Conservation (phyloP, 2,329 filamentous ascomycete species). For the Sordariomycetes sp. region DNA sequence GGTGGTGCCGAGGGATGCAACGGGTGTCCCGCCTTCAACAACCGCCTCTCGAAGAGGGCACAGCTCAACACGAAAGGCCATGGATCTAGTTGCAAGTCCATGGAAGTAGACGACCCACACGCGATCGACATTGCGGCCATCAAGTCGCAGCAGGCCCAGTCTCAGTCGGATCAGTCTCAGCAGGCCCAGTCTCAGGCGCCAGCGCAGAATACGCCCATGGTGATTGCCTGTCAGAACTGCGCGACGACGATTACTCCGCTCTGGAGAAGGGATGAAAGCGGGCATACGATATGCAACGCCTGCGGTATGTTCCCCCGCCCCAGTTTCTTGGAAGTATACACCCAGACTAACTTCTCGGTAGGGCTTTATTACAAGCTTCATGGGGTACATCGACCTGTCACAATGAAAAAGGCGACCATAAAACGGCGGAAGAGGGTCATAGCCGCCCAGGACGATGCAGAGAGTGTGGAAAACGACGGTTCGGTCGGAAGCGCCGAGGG, state of each 20-base stretch:
- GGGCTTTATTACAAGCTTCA: conserved; percentile 95
- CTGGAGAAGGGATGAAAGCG: conserved; percentile 88
- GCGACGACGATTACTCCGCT: conserved; percentile 92
- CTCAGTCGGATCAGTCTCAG: too few relatives aligned
- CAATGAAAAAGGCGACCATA: conserved; percentile 99
- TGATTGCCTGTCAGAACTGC: conserved; percentile 95
- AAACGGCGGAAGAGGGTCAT: conserved; percentile 93
- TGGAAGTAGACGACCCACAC: conserved; percentile 6
- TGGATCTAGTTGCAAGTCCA: conserved; percentile 12
- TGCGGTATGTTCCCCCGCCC: conserved; percentile 48
- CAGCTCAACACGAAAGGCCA: conserved; percentile 52
- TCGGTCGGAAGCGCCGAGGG: conserved; percentile 24
- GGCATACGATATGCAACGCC: conserved; percentile 96
- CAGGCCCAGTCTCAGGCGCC: too few relatives aligned
- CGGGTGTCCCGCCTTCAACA: conserved; percentile 96
- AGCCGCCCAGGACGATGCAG: conserved; percentile 44
- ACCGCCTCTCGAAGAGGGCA: conserved; percentile 80
- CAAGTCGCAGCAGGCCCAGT: conserved; percentile 21
- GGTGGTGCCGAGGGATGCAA: conserved; percentile 91
- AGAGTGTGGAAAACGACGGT: conserved; percentile 37
- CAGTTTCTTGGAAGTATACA: too few relatives aligned
- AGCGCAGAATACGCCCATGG: conserved; percentile 40
- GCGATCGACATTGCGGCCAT: conserved; percentile 28
- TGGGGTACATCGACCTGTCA: conserved; percentile 80
- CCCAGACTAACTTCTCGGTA: conserved; percentile 23